These are phyloP conservation scores for Rossbeevera mucosa DNA, from an alignment of 768 basidiomycete species.

Conservation along the genomic window DNA sequence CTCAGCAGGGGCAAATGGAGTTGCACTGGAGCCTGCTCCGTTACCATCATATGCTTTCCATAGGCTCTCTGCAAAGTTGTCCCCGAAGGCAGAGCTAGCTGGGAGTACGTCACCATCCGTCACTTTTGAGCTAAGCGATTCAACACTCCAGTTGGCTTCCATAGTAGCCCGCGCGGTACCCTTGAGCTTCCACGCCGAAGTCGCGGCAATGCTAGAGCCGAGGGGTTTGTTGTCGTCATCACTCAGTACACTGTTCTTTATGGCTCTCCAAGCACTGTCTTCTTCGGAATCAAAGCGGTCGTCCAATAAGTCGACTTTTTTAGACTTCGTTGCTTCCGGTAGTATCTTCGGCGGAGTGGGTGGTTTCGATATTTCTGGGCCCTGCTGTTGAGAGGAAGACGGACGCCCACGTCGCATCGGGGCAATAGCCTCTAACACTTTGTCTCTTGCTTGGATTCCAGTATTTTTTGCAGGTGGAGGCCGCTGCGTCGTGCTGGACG, in stretches of 20 bases:
- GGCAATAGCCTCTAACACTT: constrained; percentile 73
- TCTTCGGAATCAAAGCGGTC: constrained; percentile 38
- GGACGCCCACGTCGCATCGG: constrained; percentile 76
- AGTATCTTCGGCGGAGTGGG: constrained; percentile 18
- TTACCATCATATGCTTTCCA: constrained; percentile 47
- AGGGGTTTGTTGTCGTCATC: constrained; percentile 14
- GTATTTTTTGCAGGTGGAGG: constrained; percentile 32
- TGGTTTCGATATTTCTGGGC: constrained; percentile 27
- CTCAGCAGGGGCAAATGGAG: constrained; percentile 6
- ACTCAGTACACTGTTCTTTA: constrained; percentile 23
- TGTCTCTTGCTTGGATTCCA: constrained; percentile 68
- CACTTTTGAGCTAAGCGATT: constrained; percentile 21
- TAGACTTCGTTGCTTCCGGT: constrained; percentile 11
- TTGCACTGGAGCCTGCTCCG: constrained; percentile 6
- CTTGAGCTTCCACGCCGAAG: constrained; percentile 29
- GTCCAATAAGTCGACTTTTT: constrained; percentile 33
- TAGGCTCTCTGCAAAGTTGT: constrained; percentile 58
- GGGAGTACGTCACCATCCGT: constrained; percentile 23
- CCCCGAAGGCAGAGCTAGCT: constrained; percentile 48
- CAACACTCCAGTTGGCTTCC: constrained; percentile 42
- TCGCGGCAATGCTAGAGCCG: constrained; percentile 24
- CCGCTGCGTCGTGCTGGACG: constrained; percentile 14
- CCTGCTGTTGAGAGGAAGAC: constrained; percentile 33
- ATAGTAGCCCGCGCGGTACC: constrained; percentile 14
- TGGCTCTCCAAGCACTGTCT: constrained; percentile 46